Conservation (phyloP, 345 rosid genomes). For the Rhodamnia argentea region DNA sequence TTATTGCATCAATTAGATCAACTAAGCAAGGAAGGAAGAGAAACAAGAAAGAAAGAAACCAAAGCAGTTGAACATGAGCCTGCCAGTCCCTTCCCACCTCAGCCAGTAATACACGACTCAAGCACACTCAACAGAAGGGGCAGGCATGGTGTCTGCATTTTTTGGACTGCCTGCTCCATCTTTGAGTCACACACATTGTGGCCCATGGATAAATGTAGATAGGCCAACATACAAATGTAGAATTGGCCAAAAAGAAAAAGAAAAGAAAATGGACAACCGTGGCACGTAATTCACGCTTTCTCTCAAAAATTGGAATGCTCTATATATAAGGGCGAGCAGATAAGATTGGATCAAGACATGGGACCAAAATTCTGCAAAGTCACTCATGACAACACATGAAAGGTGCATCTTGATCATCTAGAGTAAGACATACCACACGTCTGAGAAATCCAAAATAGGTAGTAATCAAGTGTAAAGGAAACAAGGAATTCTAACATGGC, state of each 20-base stretch:
- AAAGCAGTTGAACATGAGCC: background rate
- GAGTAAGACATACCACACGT: background rate
- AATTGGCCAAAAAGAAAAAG: background rate
- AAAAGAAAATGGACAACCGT: background rate
- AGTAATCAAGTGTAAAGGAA: background rate
- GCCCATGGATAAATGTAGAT: background rate
- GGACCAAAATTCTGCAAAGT: background rate
- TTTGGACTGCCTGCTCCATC: background rate
- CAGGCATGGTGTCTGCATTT: background rate
- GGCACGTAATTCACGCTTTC: background rate
- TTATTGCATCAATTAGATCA: background rate
- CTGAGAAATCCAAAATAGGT: background rate
- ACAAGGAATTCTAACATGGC: background rate
- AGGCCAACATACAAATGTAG: background rate
- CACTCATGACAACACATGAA: background rate
- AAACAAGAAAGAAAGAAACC: background rate
- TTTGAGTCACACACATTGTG: background rate
- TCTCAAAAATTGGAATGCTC: background rate
- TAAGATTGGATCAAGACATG: background rate
- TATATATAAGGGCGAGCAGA: background rate
- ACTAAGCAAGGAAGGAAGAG: background rate
- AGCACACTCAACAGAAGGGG: background rate
- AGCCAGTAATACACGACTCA: background rate
- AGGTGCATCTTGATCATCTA: background rate
- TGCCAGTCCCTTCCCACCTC: background rate